A percentile compares a stretch with the other conserved stretches of the same genome.
Conservation (phyloP, 768 basidiomycete genomes). For the Pulveroboletus sp. region DNA sequence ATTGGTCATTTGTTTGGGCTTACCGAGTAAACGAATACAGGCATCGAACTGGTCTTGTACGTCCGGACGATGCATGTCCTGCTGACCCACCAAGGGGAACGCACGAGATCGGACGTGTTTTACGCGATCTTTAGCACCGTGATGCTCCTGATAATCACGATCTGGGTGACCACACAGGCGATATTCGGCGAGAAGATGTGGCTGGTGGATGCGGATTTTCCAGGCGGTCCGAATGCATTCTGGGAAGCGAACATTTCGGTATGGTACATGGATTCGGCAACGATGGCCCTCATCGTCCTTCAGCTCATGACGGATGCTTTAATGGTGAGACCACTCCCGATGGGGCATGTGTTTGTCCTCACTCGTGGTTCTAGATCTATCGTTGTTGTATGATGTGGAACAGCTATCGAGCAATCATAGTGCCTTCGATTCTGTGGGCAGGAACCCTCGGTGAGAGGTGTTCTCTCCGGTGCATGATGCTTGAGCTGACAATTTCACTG, state of each 20-base stretch:
- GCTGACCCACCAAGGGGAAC: background rate
- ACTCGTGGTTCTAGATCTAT: slow-evolving; percentile 27
- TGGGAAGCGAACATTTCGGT: slow-evolving; percentile 11
- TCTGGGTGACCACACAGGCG: slow-evolving; percentile 18
- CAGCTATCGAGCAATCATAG: slow-evolving; percentile 4
- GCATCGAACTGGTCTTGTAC: slow-evolving; percentile 7
- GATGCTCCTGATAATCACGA: slow-evolving; percentile 26
- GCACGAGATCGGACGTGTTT: slow-evolving; percentile 8
- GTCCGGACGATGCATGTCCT: slow-evolving; percentile 10
- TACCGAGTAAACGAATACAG: background rate
- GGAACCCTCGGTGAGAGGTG: slow-evolving; percentile 9
- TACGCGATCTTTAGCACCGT: slow-evolving; percentile 16
- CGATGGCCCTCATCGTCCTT: slow-evolving; percentile 19
- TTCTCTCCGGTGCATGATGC: background rate
- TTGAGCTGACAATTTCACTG: background rate
- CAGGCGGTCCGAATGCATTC: slow-evolving; percentile 25
- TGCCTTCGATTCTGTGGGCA: slow-evolving; percentile 15
- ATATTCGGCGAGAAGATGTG: slow-evolving; percentile 28
- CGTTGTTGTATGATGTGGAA: slow-evolving; percentile 36
- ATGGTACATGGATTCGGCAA: slow-evolving; percentile 19
- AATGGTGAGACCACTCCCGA: slow-evolving; percentile 12
- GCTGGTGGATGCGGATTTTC: slow-evolving; percentile 26
- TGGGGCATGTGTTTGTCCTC: background rate
- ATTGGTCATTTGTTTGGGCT: background rate
- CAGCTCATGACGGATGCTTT: slow-evolving; percentile 31